These are phyloP conservation scores for Arabidopsis suecica DNA, from an alignment of 345 rosid genomes.

Conservation along the genomic window DNA sequence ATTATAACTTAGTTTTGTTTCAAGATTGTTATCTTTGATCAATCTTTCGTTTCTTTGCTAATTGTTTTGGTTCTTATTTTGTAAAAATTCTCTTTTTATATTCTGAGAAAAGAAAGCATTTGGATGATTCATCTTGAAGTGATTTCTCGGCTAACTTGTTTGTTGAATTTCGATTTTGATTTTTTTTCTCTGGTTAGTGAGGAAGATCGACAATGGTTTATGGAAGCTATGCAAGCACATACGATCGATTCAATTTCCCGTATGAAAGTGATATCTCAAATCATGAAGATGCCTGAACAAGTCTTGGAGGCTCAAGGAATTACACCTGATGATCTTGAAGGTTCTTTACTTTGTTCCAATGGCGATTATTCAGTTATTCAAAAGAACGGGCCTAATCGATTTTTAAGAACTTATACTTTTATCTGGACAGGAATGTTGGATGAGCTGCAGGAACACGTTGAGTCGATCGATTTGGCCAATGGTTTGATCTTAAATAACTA, in stretches of 20 bases:
- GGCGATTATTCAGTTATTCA: slow-evolving; percentile 3
- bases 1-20: not conserved
- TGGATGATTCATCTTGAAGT: not conserved
- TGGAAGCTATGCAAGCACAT: slow-evolving; percentile 94
- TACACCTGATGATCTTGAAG: slow-evolving; percentile 73
- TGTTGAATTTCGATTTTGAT: not conserved
- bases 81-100: not conserved
- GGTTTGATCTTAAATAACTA: slow-evolving; percentile 32
- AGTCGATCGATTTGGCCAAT: slow-evolving; percentile 43
- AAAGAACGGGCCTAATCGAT: not conserved
- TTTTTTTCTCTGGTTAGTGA: slow-evolving; percentile 49
- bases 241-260: slow-evolving; percentile 72
- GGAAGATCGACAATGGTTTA: slow-evolving; percentile 90
- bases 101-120: not conserved
- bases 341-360: slow-evolving; percentile 41
- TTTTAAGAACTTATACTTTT: not conserved
- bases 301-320: slow-evolving; percentile 81
- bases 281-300: slow-evolving; percentile 76
- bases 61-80: not conserved
- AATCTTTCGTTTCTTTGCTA: slow-evolving; percentile 6
- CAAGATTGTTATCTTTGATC: not conserved
- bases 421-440: slow-evolving; percentile 44
- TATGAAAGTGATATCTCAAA: slow-evolving; percentile 84
- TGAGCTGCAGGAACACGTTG: slow-evolving; percentile 45
- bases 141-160: not conserved